phyloP scores from a whole-genome alignment of 2,329 filamentous ascomycete species.

The Epichloe elymi region DNA sequence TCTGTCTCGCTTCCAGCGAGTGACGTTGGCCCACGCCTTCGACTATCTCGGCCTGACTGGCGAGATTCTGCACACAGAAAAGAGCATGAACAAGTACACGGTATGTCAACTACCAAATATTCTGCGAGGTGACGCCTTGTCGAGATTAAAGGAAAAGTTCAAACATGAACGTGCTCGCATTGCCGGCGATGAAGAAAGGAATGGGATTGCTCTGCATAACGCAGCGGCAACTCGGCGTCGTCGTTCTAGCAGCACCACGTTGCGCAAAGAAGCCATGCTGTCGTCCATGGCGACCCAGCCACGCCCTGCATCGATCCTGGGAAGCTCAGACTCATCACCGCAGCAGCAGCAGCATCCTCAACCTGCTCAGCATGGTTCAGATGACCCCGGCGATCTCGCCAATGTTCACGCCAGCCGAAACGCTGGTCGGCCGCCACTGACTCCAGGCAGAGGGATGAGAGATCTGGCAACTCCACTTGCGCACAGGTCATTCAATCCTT shows the following conservation, averaged over 20 bases:
- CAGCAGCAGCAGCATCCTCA: conserved; percentile 28
- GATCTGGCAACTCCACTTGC: conserved; percentile 33
- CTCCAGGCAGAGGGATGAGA: conserved; percentile 10
- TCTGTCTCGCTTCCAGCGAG: conserved; percentile 80
- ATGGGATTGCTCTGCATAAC: conserved; percentile 93
- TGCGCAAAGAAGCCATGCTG: conserved; percentile 68
- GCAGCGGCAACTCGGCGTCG: conserved; percentile 50
- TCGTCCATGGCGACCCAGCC: conserved; percentile 45
- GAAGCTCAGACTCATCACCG: conserved; percentile 21
- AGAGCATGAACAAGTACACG: conserved; percentile 86
- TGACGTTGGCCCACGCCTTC: conserved; percentile 89
- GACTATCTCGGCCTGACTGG: conserved; percentile 84
- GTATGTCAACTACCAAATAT: conserved; percentile 85
- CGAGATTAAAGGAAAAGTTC: conserved; percentile 88
- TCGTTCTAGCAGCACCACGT: conserved; percentile 57
- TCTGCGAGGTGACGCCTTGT: conserved; percentile 68
- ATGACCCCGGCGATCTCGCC: conserved; percentile 63
- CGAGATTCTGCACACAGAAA: conserved; percentile 85
- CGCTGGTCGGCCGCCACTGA: conserved; percentile 29
- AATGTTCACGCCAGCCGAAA: conserved; percentile 60
- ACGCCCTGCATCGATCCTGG: conserved; percentile 29
- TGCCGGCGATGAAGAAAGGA: conserved; percentile 62
- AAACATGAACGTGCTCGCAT: conserved; percentile 69
- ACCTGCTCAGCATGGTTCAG: conserved; percentile 32
- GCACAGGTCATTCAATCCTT: conserved; percentile 41